Evolutionary conservation across 441 rosid genomes (phyloP).

Genomic region (Erodium texanum): DNA sequence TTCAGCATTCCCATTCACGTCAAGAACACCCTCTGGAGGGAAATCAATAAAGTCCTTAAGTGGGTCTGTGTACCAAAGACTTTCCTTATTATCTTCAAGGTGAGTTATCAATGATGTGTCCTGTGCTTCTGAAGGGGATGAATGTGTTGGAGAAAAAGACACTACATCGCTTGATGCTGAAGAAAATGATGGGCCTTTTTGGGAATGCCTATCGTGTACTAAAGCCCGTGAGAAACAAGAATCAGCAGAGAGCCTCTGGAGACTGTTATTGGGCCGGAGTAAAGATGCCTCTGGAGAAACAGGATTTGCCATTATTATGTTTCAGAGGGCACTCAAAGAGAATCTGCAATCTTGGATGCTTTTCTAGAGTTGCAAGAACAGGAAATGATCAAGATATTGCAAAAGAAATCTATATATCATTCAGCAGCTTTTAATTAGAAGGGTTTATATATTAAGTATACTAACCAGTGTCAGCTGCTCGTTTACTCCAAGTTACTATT

Average conservation of each 20-base stretch:
- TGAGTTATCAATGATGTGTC: constrained; percentile 23
- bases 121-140: constrained; percentile 27
- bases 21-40: constrained; percentile 34
- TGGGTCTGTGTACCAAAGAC: constrained; percentile 7
- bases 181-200: constrained; percentile 36
- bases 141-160: constrained; percentile 16
- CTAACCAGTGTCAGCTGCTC: constrained; percentile 11
- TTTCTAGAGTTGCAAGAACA: constrained; percentile 31
- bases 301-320: constrained; percentile 36
- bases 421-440: constrained; percentile 13
- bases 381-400: constrained; percentile 29
- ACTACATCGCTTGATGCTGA: constrained; percentile 25
- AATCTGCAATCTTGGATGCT: constrained; percentile 30
- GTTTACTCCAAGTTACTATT: constrained; percentile 8
- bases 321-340: constrained; percentile 41
- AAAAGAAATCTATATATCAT: constrained; percentile 17
- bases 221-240: constrained; percentile 30
- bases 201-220: constrained; percentile 31
- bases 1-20: constrained; percentile 36
- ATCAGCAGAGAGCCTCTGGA: constrained; percentile 28
- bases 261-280: constrained; percentile 26
- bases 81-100: constrained; percentile 36
- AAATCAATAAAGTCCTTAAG: constrained; percentile 31
- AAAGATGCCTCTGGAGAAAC: constrained; percentile 31
- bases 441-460: constrained; percentile 6